phyloP scores from a whole-genome alignment of 164 flowering plant species.

The Vitis labrusca region DNA sequence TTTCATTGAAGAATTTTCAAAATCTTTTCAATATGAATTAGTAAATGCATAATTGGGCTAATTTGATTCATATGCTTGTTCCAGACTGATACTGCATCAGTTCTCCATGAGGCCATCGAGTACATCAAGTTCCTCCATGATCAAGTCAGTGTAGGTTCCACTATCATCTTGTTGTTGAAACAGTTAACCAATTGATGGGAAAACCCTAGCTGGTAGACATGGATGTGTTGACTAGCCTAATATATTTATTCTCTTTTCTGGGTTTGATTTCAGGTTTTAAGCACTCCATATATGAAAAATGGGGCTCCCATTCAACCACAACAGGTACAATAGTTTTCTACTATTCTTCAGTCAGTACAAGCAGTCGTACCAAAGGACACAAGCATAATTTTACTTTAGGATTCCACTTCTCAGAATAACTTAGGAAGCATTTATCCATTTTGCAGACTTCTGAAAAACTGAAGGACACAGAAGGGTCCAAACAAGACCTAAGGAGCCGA shows the following conservation, averaged over 20 bases:
- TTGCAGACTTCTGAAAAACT: slow-evolving; percentile 26
- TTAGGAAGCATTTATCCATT: background rate
- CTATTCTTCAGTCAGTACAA: background rate
- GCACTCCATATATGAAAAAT: slow-evolving; percentile 62
- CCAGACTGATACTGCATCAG: slow-evolving; percentile 86
- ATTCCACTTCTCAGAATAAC: background rate
- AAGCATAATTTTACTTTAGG: background rate
- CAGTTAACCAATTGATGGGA: background rate
- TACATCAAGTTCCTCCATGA: slow-evolving; percentile 80
- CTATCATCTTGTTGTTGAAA: background rate
- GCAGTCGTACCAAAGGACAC: background rate
- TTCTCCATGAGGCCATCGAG: slow-evolving; percentile 76
- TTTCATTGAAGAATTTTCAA: background rate
- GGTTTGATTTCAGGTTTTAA: slow-evolving; percentile 42
- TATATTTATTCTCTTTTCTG: background rate
- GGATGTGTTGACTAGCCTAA: background rate
- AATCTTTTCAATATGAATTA: too few relatives aligned
- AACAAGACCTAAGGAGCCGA: slow-evolving; percentile 55
- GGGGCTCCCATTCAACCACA: slow-evolving; percentile 42
- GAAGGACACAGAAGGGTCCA: slow-evolving; percentile 34
- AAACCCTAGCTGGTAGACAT: background rate
- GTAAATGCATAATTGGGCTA: too few relatives aligned
- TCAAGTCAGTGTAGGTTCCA: slow-evolving; percentile 68
- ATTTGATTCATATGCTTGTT: background rate
- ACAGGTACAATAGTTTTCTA: slow-evolving; percentile 30